A percentile compares a stretch with the other conserved stretches of the same genome.
These are phyloP conservation scores for Sarocladium kiliense DNA, from an alignment of 2,329 filamentous ascomycete genomes.

Conservation along the genomic window DNA sequence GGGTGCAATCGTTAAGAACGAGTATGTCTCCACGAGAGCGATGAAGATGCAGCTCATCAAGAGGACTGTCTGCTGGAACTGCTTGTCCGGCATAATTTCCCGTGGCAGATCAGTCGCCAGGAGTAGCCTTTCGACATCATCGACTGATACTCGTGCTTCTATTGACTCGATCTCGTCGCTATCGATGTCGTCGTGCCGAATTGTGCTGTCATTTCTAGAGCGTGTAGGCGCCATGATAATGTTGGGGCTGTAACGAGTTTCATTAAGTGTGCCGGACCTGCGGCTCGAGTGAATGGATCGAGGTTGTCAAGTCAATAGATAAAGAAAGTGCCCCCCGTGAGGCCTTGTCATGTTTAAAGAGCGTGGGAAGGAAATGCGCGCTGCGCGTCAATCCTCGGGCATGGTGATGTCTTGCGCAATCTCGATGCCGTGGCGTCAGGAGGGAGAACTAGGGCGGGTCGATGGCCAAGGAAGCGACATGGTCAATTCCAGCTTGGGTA, in stretches of 20 bases:
- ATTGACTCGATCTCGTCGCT: neutral
- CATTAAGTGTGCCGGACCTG: too few species aligned
- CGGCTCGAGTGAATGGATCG: too few species aligned
- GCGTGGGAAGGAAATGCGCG: neutral
- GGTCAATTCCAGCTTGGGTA: neutral
- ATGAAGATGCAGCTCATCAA: constrained; percentile 31
- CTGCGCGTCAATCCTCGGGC: neutral
- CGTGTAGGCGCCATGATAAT: neutral
- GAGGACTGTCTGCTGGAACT: constrained; percentile 24
- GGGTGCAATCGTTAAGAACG: constrained; percentile 34
- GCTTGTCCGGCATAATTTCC: constrained; percentile 12
- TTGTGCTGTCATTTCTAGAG: neutral
- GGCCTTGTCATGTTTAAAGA: neutral
- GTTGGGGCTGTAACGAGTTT: too few species aligned
- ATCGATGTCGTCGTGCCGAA: neutral
- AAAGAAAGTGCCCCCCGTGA: neutral
- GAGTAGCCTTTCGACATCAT: neutral
- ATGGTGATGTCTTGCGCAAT: neutral
- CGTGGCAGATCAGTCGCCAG: neutral
- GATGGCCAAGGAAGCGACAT: neutral
- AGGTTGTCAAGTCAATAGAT: neutral
- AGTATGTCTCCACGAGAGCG: constrained; percentile 37
- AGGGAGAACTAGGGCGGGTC: neutral
- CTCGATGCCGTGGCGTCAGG: neutral
- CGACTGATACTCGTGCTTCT: neutral